Evolutionary conservation across 1,284 basidiomycete species (phyloP), one percentile per base, ranked within the genome.

Genomic region (Fomitiporia mediterranea): DNA sequence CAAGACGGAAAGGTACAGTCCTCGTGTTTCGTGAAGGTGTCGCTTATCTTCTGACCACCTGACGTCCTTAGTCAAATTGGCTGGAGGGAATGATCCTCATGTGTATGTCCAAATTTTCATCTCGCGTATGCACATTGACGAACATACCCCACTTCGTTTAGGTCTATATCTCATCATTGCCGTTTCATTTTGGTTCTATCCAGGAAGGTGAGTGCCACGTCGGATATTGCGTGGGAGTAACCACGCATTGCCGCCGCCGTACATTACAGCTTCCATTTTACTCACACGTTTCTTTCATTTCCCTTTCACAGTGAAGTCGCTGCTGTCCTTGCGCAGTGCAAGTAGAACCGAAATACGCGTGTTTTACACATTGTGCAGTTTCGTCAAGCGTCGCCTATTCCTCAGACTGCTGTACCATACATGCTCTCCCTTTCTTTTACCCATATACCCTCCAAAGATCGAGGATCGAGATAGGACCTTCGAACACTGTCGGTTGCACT

Each of bases 151-250:
- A 51, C 28, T 27, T 44, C 25, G 3, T 43, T 5, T 55, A 83
- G 82, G 75, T 51, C 71, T 86, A 15, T 86, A 86, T 66, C 58
- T 82, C 39, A 84, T 86, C 51, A 72, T 85, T 34, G 82, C 72
- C 5, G 72, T 83, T 15, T 78, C 76, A 1, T 86, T 85, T 67
- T 86, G 82, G 82, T 86, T 74, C 63, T 84, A 84, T 64, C 80
- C 80, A 52, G 80, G 80, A 73, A 62, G 58, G 65, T 60, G 35
- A 4, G 47, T 39, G 23, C 15, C 11, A 6, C n/a, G n/a, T n/a
- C n/a, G n/a, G n/a, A n/a, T 6, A 19, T 17, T 25, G 23, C 2
- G 51, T 35, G 17, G 43, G 19, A 11, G 19, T 27, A 6, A 13
- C 6, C 46, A 8, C 28, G 27, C 6, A 13, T 8, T 47, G 44